Base-by-base conservation (phyloP, 139 green algal species). In the Asterochloris erici region DNA sequence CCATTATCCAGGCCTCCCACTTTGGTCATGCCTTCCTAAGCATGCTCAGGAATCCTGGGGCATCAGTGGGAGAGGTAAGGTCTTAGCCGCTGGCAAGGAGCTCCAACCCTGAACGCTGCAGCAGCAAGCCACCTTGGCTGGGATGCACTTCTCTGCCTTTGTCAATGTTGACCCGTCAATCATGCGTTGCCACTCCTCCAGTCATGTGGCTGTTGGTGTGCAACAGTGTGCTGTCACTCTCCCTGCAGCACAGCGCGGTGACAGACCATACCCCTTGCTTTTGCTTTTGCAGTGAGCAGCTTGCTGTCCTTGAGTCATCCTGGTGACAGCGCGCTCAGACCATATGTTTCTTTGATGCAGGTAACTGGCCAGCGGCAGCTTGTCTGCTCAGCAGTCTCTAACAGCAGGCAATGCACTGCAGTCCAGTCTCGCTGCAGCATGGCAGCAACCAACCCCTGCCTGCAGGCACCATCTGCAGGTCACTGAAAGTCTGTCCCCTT, bases 21-120 rank as follows among this genome's bases (percentile, higher is more conserved):
- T 96, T 96, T 85, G 84, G 80, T 62, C 85, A 88, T 81, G 80
- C 85, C 13, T 95, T 97, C 77, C 92, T 96, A 29, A 85, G 85
- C 24, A 84, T 84, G 61, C 76, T 97, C 19, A 78, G 88, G 27
- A 87, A 78, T 23, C 63, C 73, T 14, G 75, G 21, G 14, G 80
- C 89, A 54, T 54, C 38, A 54, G 38, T 54, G 38, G 38, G 11
- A 89, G 83, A 0, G n/a, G 92, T 38, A 73, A 85, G 12, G 93
- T 95, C 81, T 75, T 85, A 63, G 14, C n/a, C 63, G 26, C 12
- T 63, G 27, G n/a, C 13, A 13, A 71, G 66, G 9, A 71, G 21
- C 19, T 21, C 66, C 66, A 26, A 21, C 4, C 21, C 66, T 71
- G 66, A 71, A 71, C 4, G 66, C 66, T 71, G 17, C 66, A 71